Evolutionary conservation across 2,329 filamentous ascomycete genomes (phyloP).

Genomic region (Clarireedia hainanense): DNA sequence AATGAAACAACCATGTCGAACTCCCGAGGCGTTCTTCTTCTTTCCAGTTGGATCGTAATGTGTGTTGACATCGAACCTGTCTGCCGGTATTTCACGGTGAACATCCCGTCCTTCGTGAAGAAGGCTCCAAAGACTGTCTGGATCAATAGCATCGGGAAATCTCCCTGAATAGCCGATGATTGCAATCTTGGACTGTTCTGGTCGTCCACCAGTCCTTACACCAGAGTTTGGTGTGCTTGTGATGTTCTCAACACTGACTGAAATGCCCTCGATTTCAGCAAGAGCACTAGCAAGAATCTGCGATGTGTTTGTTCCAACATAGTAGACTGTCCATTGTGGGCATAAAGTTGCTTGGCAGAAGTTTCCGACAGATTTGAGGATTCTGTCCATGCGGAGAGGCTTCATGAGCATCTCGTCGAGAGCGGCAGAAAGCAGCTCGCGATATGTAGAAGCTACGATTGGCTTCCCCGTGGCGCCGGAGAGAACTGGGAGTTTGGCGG

Average conservation of each 20-base stretch:
- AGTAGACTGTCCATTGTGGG: too few species aligned
- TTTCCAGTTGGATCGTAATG: conserved; percentile 68
- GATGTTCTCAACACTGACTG: not conserved
- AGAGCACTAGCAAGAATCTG: too few species aligned
- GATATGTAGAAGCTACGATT: too few species aligned
- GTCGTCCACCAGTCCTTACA: not conserved
- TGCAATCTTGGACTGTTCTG: not conserved
- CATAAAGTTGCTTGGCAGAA: too few species aligned
- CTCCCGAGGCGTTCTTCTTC: conserved; percentile 49
- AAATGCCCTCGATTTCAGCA: not conserved
- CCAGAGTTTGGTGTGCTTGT: not conserved
- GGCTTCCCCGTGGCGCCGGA: not conserved
- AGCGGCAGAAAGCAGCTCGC: too few species aligned
- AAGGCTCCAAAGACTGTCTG: not conserved
- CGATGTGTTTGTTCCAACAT: too few species aligned
- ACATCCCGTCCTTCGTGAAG: not conserved
- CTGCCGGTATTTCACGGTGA: conserved; percentile 40
- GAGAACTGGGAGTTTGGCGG: not conserved
- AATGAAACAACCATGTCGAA: conserved; percentile 61
- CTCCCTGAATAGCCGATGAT: not conserved
- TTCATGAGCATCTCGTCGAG: not conserved
- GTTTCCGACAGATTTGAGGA: too few species aligned
- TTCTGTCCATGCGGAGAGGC: not conserved
- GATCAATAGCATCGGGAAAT: not conserved
- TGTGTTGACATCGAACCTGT: conserved; percentile 62